Evolutionary conservation across 768 basidiomycete genomes (phyloP).

Genomic region (Inosperma sp.): DNA sequence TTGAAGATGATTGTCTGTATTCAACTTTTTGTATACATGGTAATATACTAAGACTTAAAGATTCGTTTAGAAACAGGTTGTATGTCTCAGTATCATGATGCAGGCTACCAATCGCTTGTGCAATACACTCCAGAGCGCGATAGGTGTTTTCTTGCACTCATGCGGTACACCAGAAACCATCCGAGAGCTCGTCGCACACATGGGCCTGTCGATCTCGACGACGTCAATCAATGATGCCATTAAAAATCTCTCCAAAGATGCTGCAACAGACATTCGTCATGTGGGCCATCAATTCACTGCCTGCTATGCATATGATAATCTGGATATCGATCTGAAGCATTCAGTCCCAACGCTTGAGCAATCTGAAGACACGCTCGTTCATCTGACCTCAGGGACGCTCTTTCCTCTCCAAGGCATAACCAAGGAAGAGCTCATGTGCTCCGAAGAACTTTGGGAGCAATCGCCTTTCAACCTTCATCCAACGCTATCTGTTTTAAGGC

Average conservation of each 20-base stretch:
- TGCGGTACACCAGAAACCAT: conserved; percentile 4
- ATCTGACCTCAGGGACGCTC: conserved; percentile 25
- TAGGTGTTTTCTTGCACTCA: conserved; percentile 14
- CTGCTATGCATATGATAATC: conserved; percentile 39
- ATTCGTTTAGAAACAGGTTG: conserved; percentile 14
- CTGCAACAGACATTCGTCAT: conserved; percentile 12
- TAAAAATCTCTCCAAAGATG: conserved; percentile 22
- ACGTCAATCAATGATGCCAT: conserved; percentile 22
- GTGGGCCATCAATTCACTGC: conserved; percentile 24
- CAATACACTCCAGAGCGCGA: conserved; percentile 12
- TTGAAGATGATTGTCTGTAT: neutral
- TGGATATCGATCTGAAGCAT: conserved; percentile 36
- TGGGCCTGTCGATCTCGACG: conserved; percentile 27
- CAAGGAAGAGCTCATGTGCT: conserved; percentile 20
- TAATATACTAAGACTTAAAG: neutral
- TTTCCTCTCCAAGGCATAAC: neutral
- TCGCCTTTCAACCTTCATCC: conserved; percentile 26
- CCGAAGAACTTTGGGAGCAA: conserved; percentile 30
- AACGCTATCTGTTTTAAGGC: conserved; percentile 3
- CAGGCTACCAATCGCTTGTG: conserved; percentile 12
- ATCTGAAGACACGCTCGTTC: conserved; percentile 20
- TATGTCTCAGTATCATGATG: conserved; percentile 15
- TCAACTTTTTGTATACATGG: neutral
- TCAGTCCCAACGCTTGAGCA: conserved; percentile 29
- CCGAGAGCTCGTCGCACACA: conserved; percentile 22